Percentiles rank a stretch among this genome's conserved stretches.
phyloP scores from a whole-genome alignment of 148 eudicot genomes.

The Vaccinium macrocarpon region DNA sequence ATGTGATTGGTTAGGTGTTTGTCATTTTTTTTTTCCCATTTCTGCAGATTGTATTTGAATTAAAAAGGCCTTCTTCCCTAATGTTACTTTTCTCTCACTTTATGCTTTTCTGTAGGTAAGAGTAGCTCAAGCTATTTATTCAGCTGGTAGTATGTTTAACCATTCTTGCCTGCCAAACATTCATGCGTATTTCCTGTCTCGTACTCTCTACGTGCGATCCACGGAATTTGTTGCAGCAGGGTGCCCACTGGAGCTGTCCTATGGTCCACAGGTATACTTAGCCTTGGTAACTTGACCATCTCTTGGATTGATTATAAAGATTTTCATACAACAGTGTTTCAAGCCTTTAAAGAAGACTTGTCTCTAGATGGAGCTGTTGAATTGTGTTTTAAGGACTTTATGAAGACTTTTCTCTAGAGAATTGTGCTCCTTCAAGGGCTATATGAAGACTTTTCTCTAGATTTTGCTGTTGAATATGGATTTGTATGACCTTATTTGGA shows the following conservation, averaged over 20 bases:
- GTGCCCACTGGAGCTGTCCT: conserved; percentile 68
- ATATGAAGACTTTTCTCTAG: neutral
- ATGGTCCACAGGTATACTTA: conserved; percentile 88
- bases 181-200: conserved; percentile 80
- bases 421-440: neutral
- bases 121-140: conserved; percentile 88
- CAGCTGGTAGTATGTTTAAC: conserved; percentile 79
- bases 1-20: neutral
- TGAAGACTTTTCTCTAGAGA: neutral
- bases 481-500: neutral
- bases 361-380: neutral
- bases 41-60: conserved; percentile 11
- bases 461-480: neutral
- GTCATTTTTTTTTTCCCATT: neutral
- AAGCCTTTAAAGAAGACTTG: neutral
- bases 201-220: conserved; percentile 70
- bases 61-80: conserved; percentile 13
- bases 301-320: neutral
- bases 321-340: neutral
- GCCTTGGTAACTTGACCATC: neutral
- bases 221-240: conserved; percentile 63
- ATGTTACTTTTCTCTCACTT: conserved; percentile 2
- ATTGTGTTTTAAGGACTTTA: neutral
- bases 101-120: conserved; percentile 44
- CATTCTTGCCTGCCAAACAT: conserved; percentile 91